A percentile compares a stretch with the other conserved stretches of the same genome.
Evolutionary conservation across 2,329 filamentous ascomycete genomes (phyloP).

Genomic region (Clonostachys sp.): DNA sequence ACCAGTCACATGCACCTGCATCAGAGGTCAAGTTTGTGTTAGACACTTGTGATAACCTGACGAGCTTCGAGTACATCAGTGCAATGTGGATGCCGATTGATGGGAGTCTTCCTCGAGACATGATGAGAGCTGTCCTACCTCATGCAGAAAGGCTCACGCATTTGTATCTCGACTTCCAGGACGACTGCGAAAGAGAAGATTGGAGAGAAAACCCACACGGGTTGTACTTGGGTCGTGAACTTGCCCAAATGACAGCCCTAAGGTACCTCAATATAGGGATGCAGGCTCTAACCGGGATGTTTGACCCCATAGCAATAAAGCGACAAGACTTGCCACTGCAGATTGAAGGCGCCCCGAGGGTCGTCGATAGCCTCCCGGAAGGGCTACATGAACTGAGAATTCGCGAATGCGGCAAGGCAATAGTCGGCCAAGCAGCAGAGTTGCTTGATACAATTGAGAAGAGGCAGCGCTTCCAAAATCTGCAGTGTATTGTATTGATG

Average conservation of each 20-base stretch:
- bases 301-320: not conserved
- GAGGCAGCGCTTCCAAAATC: too few species aligned
- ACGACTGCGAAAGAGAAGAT: conserved; percentile 1
- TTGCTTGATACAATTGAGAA: too few species aligned
- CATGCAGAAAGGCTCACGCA: conserved; percentile 3
- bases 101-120: not conserved
- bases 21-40: not conserved
- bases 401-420: too few species aligned
- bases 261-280: not conserved
- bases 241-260: not conserved
- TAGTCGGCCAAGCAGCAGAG: too few species aligned
- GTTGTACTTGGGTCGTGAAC: not conserved
- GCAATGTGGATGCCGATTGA: too few species aligned
- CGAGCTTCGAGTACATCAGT: not conserved
- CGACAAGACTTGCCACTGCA: not conserved
- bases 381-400: conserved; percentile 5
- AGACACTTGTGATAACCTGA: not conserved
- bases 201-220: not conserved
- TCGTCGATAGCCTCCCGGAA: conserved; percentile 2
- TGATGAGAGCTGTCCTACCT: conserved; percentile 2
- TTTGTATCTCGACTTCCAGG: conserved; percentile 4
- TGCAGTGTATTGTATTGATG: too few species aligned
- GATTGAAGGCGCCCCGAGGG: not conserved
- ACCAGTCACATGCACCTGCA: too few species aligned
- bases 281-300: not conserved